phyloP scores from a whole-genome alignment of 345 rosid species.

The Salix brachista region DNA sequence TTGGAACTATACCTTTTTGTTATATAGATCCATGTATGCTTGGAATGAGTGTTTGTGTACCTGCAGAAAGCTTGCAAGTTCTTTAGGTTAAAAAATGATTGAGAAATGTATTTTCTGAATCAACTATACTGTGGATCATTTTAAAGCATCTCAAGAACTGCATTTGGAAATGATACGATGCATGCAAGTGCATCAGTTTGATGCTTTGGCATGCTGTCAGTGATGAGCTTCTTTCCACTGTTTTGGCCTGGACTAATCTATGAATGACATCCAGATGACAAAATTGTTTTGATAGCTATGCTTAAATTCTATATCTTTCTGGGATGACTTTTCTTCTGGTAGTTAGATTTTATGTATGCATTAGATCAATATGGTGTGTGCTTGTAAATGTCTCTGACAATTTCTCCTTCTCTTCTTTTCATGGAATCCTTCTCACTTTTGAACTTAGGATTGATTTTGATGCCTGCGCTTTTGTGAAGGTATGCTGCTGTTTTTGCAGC shows the following conservation, averaged over 20 bases:
- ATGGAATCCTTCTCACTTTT: not conserved
- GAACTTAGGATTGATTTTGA: not conserved
- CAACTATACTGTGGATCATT: no score
- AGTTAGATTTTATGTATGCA: not conserved
- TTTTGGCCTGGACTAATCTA: not conserved
- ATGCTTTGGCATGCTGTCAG: no score
- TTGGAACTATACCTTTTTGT: no score
- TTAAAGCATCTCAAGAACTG: no score
- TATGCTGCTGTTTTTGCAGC: slow-evolving; percentile 82
- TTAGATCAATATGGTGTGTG: not conserved
- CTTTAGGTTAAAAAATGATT: no score
- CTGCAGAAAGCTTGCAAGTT: no score
- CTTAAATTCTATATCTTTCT: not conserved
- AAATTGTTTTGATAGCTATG: not conserved
- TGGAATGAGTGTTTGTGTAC: no score
- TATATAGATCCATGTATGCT: no score
- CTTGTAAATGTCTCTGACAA: not conserved
- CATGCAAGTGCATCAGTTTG: no score
- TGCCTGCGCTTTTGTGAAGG: slow-evolving; percentile 34
- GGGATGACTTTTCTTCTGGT: not conserved
- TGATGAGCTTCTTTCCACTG: no score
- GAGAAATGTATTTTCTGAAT: no score
- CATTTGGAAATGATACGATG: no score
- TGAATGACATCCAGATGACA: not conserved
- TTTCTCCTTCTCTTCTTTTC: not conserved